Conservation (phyloP, 2,329 filamentous ascomycete species). For the Colletotrichum tamarilloi region DNA sequence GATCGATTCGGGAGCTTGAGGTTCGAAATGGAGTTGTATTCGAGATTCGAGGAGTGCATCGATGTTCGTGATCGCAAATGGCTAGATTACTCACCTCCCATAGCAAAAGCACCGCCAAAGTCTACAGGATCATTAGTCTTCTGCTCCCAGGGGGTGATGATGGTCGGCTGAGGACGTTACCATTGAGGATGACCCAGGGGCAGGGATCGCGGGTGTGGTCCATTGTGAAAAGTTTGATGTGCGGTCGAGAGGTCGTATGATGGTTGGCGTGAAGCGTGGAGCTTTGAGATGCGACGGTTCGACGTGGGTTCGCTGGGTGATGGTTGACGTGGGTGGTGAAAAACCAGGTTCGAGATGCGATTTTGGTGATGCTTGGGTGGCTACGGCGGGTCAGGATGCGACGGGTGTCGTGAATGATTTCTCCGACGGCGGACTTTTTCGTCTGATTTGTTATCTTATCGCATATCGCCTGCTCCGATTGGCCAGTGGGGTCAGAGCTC, state of each 20-base stretch:
- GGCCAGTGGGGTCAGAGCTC: neutral
- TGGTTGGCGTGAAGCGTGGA: neutral
- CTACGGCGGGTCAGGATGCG: neutral
- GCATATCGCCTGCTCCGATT: neutral
- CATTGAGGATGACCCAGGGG: constrained; percentile 95
- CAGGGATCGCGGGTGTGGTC: constrained; percentile 98
- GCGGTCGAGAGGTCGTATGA: constrained; percentile 29
- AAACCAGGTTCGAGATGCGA: neutral
- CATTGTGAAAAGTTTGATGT: constrained; percentile 60
- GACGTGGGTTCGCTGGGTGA: neutral
- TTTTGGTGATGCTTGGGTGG: neutral
- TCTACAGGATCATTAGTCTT: constrained; percentile 50
- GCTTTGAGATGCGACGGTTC: neutral
- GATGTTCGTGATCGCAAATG: constrained; percentile 53
- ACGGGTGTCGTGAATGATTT: constrained; percentile 33
- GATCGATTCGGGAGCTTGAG: neutral
- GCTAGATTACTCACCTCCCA: constrained; percentile 69
- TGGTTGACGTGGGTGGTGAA: neutral
- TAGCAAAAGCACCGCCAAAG: constrained; percentile 95
- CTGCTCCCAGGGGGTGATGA: neutral
- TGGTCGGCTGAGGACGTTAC: neutral
- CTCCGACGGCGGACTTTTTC: constrained; percentile 11
- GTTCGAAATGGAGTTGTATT: neutral
- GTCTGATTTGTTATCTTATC: constrained; percentile 15
- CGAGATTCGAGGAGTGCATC: neutral